Base-by-base conservation (phyloP, 495 filamentous ascomycete species). In the Trypethelium eluteriae region DNA sequence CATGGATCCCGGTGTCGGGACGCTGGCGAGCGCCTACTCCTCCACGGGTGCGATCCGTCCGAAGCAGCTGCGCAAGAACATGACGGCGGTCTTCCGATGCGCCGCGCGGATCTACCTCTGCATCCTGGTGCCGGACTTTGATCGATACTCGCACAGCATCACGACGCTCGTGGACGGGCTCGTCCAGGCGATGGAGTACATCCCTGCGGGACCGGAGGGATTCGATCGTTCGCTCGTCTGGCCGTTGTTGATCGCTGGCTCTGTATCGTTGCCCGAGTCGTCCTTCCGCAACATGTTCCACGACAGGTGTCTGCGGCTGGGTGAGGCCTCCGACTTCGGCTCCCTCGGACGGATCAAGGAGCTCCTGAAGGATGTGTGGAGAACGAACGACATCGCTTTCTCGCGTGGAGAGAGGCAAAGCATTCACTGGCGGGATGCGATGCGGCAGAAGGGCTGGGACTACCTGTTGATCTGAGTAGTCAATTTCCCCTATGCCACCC, bases 41-140 rank as follows among this genome's bases (percentile, higher is more conserved):
- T 74, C 81, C 62, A 89, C 85, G 50, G 91, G 91, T 64, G 83
- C 86, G n/a, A 83, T 98, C 66, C 86, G 86, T 66, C 89, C 93
- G 11, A 89, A 88, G 69, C 85, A 89, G 69, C 81, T 98, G 64
- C 88, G 85, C 72, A 88, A 85, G 73, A 95, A 91, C 77, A 93
- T 97, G 77, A 93, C 90, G 3, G 81, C 86, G 56, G 85, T 95
- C 41, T 98, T 96, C 86, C 90, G 93, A 69, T 78, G 93, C 57
- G 94, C 93, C 2, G 94, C 94, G 0, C 88, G 93, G 62, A 92
- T 98, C 76, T 97, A 97, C 79, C 86, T 98, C 7, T 96, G 91
- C 86, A 90, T 88, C 69, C 82, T 98, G 34, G 91, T 98, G 0
- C 94, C 94, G 1, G 92, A 91, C 38, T 93, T 91, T 74, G 85